A percentile compares a stretch with the other conserved stretches of the same genome.
These are phyloP conservation scores for Dissophora ornata DNA, from an alignment of 192 early-diverging fungal genomes.

Conservation along the genomic window DNA sequence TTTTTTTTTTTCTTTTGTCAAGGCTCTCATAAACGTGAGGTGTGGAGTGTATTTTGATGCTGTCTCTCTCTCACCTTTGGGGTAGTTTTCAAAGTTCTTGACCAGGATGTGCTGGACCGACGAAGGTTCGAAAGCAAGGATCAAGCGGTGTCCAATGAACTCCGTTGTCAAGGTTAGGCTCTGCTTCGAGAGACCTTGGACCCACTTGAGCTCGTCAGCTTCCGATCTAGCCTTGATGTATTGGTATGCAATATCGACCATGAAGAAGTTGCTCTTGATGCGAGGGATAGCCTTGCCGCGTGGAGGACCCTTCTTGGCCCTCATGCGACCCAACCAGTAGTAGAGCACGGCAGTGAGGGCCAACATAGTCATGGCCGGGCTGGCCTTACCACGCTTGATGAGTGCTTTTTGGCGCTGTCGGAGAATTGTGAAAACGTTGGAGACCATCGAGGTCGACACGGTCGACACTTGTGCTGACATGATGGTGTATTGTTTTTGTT, in stretches of 20 bases:
- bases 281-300: conserved; percentile 51
- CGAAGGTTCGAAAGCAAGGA: conserved; percentile 48
- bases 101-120: conserved; percentile 54
- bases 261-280: conserved; percentile 42
- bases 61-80: conserved; percentile 54
- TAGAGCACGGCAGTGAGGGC: conserved; percentile 49
- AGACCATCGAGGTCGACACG: conserved; percentile 27
- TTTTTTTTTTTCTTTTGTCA: too few relatives aligned
- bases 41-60: too few relatives aligned
- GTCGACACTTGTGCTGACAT: conserved; percentile 30
- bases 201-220: conserved; percentile 49
- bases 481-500: not conserved
- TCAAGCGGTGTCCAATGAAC: conserved; percentile 45
- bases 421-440: conserved; percentile 38
- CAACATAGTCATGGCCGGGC: conserved; percentile 51
- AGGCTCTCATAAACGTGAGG: too few relatives aligned
- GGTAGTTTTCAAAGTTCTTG: conserved; percentile 57
- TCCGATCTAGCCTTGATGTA: conserved; percentile 38
- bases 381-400: conserved; percentile 50
- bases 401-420: conserved; percentile 48
- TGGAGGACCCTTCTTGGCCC: conserved; percentile 42
- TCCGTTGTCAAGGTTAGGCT: conserved; percentile 43
- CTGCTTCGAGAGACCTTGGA: conserved; percentile 47
- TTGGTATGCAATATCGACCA: conserved; percentile 36
- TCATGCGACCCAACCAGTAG: conserved; percentile 50